Conservation (phyloP, 345 rosid species). For the Citrus hindsii region DNA sequence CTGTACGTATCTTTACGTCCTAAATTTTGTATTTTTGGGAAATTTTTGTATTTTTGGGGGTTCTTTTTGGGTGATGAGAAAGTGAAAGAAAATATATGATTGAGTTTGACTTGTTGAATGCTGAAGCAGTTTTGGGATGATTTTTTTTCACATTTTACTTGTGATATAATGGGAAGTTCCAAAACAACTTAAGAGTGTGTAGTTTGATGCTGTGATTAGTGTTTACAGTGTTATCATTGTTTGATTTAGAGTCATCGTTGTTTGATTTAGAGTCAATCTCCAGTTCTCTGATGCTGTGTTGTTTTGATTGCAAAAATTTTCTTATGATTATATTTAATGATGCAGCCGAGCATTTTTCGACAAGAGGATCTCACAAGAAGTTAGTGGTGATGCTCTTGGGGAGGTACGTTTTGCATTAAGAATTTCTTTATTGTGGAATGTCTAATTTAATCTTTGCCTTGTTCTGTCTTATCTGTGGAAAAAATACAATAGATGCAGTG, state of each 20-base stretch:
- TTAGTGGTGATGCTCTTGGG: slow-evolving; percentile 72
- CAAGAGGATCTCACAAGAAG: slow-evolving; percentile 91
- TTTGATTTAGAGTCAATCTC: neutral
- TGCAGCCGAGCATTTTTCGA: slow-evolving; percentile 72
- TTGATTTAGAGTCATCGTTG: neutral
- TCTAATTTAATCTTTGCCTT: neutral
- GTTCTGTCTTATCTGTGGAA: neutral
- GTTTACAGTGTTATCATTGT: neutral
- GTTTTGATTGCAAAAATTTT: neutral
- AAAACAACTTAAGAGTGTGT: neutral
- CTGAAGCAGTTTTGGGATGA: neutral
- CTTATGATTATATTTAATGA: neutral
- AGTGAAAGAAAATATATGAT: neutral
- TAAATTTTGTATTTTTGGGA: neutral
- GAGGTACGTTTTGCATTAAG: slow-evolving; percentile 36
- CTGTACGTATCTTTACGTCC: slow-evolving; percentile 24
- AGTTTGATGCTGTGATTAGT: neutral
- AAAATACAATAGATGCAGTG: no score
- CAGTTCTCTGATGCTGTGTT: neutral
- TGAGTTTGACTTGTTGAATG: neutral
- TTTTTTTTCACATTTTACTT: no score
- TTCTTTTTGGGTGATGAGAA: neutral
- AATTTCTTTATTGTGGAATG: neutral
- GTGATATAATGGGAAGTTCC: no score
- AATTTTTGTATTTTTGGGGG: neutral